Percentiles rank a stretch among this genome's conserved stretches.
phyloP scores from a whole-genome alignment of 1,139 yeast genomes.

The Hyphopichia buzzinii region DNA sequence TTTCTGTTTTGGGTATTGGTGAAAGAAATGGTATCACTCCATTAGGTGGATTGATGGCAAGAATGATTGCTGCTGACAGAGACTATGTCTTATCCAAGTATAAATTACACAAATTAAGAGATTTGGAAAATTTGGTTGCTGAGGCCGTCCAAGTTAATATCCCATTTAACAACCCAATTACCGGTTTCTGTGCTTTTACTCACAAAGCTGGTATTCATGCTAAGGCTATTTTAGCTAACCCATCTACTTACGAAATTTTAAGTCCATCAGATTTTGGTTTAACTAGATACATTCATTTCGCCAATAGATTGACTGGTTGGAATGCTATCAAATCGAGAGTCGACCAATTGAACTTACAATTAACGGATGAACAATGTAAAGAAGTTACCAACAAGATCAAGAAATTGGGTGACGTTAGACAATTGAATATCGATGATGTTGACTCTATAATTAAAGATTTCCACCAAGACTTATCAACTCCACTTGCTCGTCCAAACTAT shows the following conservation, averaged over 20 bases:
- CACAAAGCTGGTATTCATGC: constrained; percentile 99
- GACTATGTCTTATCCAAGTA: constrained; percentile 94
- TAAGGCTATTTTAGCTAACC: constrained; percentile 96
- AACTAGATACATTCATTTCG: constrained; percentile 94
- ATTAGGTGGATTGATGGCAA: constrained; percentile 96
- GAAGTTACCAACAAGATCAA: constrained; percentile 93
- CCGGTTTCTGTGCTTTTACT: constrained; percentile 99
- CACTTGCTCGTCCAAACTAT: constrained; percentile 17
- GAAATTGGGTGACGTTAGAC: constrained; percentile 92
- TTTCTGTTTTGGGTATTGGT: constrained; percentile 95
- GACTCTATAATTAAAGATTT: constrained; percentile 93
- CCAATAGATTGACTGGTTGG: constrained; percentile 98
- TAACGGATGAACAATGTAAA: constrained; percentile 91
- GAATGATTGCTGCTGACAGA: constrained; percentile 98
- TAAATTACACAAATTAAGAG: constrained; percentile 94
- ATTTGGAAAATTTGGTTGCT: constrained; percentile 92
- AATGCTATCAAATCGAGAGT: constrained; percentile 98
- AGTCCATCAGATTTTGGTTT: constrained; percentile 95
- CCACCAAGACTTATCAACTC: constrained; percentile 64
- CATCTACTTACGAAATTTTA: constrained; percentile 94
- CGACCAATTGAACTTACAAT: constrained; percentile 87
- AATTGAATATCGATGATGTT: constrained; percentile 92
- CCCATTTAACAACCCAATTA: constrained; percentile 97
- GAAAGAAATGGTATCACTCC: constrained; percentile 99
- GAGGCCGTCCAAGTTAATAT: constrained; percentile 96